phyloP scores from a whole-genome alignment of 1,139 yeast genomes.

The Hemisphaericaspora xylofermentans region DNA sequence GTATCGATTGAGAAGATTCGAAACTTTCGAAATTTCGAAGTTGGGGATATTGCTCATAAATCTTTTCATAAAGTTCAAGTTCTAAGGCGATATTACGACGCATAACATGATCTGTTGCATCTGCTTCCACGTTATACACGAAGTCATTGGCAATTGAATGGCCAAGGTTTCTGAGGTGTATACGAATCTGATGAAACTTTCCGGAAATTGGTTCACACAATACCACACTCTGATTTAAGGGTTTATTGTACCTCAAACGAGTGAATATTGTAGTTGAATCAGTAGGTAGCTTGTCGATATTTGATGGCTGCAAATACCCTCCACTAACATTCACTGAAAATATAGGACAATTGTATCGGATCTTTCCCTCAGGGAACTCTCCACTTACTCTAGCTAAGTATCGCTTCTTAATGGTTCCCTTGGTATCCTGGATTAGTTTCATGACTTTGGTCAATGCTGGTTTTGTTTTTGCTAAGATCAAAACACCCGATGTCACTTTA shows the following conservation, averaged over 20 bases:
- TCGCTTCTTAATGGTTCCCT: slow-evolving; percentile 40
- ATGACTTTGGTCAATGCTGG: slow-evolving; percentile 46
- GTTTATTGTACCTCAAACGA: slow-evolving; percentile 22
- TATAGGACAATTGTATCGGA: slow-evolving; percentile 33
- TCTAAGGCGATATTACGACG: slow-evolving; percentile 28
- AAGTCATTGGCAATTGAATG: slow-evolving; percentile 71
- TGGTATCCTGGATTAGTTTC: slow-evolving; percentile 35
- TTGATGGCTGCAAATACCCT: slow-evolving; percentile 35
- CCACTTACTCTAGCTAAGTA: slow-evolving; percentile 68
- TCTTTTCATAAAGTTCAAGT: slow-evolving; percentile 22
- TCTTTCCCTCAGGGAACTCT: slow-evolving; percentile 42
- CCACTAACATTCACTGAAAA: slow-evolving; percentile 36
- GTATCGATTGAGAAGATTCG: slow-evolving; percentile 4
- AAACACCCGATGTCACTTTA: slow-evolving; percentile 70
- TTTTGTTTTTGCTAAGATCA: slow-evolving; percentile 55
- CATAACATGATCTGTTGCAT: slow-evolving; percentile 10
- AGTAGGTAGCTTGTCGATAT: slow-evolving; percentile 25
- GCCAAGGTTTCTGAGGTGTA: slow-evolving; percentile 66
- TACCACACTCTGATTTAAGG: slow-evolving; percentile 53
- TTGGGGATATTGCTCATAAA: slow-evolving; percentile 20
- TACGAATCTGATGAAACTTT: slow-evolving; percentile 75
- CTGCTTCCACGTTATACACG: slow-evolving; percentile 41
- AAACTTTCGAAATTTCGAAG: slow-evolving; percentile 13
- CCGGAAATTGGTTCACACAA: slow-evolving; percentile 71
- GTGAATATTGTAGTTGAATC: slow-evolving; percentile 37